phyloP scores from a whole-genome alignment of 345 rosid species.

The Salix exigua region DNA sequence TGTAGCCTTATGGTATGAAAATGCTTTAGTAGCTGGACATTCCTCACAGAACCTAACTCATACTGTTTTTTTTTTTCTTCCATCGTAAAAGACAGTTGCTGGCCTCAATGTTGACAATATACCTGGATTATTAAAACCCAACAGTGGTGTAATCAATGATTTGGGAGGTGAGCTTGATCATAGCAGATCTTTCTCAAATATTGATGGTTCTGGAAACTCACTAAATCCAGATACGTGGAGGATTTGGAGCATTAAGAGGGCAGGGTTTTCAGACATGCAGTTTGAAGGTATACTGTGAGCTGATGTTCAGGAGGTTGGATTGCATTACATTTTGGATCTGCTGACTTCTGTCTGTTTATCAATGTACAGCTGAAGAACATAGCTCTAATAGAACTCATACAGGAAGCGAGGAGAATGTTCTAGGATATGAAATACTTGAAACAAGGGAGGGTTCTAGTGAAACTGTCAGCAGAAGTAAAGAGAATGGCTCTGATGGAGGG shows the following conservation, averaged over 20 bases:
- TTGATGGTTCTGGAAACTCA: constrained; percentile 29
- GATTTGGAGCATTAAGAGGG: constrained; percentile 66
- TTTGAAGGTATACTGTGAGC: constrained; percentile 57
- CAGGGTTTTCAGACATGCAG: constrained; percentile 48
- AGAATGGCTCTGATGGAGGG: constrained; percentile 29
- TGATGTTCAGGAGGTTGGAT: constrained; percentile 9
- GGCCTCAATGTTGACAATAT: constrained; percentile 28
- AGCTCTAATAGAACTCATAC: constrained; percentile 9
- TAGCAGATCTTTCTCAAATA: constrained; percentile 25
- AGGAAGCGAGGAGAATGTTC: constrained; percentile 4
- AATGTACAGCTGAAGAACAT: constrained; percentile 57
- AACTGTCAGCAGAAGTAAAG: constrained; percentile 30
- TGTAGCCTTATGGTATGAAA: constrained; percentile 1
- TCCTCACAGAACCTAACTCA: constrained; percentile 20
- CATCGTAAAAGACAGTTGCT: constrained; percentile 61
- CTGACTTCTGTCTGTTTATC: constrained; percentile 15
- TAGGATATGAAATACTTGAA: constrained; percentile 26
- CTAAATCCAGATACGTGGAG: constrained; percentile 59
- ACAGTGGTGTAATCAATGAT: constrained; percentile 18
- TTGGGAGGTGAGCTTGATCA: constrained; percentile 21
- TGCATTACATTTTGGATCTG: constrained; percentile 5
- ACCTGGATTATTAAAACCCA: constrained; percentile 23
- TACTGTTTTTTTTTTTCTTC: constrained; percentile 32
- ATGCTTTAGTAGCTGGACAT: background rate
- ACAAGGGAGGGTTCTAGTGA: constrained; percentile 27